Base-by-base conservation (phyloP, 495 filamentous ascomycete species). In the Rhypophila decipiens region DNA sequence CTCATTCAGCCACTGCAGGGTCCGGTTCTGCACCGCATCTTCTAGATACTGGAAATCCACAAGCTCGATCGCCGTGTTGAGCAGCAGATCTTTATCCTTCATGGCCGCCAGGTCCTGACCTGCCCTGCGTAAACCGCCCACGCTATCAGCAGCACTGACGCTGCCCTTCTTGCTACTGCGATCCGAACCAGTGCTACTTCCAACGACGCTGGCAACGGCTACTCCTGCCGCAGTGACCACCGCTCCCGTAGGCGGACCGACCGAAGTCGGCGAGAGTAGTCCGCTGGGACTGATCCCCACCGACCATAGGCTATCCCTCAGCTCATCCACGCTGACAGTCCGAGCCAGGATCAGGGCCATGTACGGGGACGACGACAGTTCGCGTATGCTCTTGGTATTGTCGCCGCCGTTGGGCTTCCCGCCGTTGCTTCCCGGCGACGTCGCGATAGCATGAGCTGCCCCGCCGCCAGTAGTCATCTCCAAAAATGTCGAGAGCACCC, bases 1-100 rank as follows among this genome's bases (percentile, higher is more conserved):
- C 41, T 66, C 65, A 44, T 70, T 73, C 24, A 81, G 60, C 74
- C 74, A 79, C 43, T 60, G 57, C 33, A 81, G 59, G 4, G 68
- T 74, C 23, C 75, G 65, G 20, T 70, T 68, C 57, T 81, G 76
- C 46, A 76, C 63, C 15, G 68, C 59, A 24, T 79, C 74, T 24
- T 81, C 77, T 5, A 77, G 57, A 24, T 74, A 73, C 43, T 67
- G 73, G 55, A 81, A 80, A 55, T 81, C 77, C 2, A 80, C 71
- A 17, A 81, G 61, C 47, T 71, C 68, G 19, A 79, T 76, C 18
- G 75, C 76, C 11, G 68, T 74, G 52, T 76, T 78, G 10, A 80
- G 66, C 20, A 81, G 56, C 19, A 81, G 60, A 31, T 81, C 76
- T 47, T 76, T 76, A 51, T 81, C 77, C 39, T 69, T 71, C 24